Conservation (phyloP, 2,329 filamentous ascomycete genomes). For the Rutstroemia sp. region DNA sequence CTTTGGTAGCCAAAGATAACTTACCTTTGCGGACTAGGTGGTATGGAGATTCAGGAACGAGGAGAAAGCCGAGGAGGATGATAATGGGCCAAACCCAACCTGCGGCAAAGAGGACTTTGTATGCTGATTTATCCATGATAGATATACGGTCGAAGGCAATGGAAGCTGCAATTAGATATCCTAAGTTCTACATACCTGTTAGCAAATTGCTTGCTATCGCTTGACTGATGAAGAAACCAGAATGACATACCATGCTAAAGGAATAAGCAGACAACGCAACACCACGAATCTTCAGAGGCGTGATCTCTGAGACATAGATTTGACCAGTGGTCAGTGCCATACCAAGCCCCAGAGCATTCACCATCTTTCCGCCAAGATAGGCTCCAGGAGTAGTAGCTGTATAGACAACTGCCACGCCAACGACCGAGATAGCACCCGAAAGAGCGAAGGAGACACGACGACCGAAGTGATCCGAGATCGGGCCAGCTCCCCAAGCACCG, state of each 20-base stretch:
- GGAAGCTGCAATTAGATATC: constrained; percentile 1
- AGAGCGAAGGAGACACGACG: not conserved
- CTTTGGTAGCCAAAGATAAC: not conserved
- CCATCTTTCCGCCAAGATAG: not conserved
- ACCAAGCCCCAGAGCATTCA: not conserved
- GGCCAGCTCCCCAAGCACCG: constrained; percentile 1
- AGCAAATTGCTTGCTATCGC: not conserved
- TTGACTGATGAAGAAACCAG: not conserved
- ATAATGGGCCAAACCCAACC: not conserved
- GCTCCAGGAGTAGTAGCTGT: not conserved
- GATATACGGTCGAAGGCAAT: not conserved
- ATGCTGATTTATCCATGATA: not conserved
- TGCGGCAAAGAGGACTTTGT: not conserved
- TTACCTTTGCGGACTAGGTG: not conserved
- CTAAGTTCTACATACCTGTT: not conserved
- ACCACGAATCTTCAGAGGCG: not conserved
- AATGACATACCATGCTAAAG: not conserved
- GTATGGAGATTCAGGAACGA: not conserved
- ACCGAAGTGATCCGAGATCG: not conserved
- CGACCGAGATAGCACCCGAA: not conserved
- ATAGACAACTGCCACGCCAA: not conserved
- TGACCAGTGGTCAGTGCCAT: constrained; percentile 1
- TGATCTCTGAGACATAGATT: not conserved
- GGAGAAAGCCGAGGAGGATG: not conserved
- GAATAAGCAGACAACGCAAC: constrained; percentile 2